Percentiles rank a stretch among this genome's conserved stretches.
Evolutionary conservation across 768 basidiomycete genomes (phyloP).

Genomic region (Royoungia palumana): DNA sequence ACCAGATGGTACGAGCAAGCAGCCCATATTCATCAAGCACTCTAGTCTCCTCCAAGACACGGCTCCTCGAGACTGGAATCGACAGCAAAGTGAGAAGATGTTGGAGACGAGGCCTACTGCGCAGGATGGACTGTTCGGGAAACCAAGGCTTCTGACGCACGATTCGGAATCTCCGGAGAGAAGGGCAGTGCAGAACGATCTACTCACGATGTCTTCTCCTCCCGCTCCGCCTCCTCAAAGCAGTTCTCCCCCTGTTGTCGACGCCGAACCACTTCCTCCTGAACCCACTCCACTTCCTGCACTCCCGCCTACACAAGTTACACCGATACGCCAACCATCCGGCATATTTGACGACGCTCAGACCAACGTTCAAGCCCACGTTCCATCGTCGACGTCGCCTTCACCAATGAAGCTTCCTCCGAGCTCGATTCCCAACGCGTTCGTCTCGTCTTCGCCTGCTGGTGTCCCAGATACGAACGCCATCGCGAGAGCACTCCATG

Average conservation of each 20-base stretch:
- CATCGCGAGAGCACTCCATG: conserved; percentile 58
- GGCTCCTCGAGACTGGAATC: background rate
- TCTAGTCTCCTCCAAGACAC: conserved; percentile 21
- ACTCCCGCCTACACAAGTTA: background rate
- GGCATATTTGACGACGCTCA: conserved; percentile 22
- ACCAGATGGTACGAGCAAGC: conserved; percentile 7
- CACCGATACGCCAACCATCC: background rate
- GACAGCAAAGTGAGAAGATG: background rate
- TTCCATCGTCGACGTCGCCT: conserved; percentile 59
- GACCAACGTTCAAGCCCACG: conserved; percentile 28
- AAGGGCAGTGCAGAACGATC: background rate
- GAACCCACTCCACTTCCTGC: no score
- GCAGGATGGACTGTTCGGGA: conserved; percentile 27
- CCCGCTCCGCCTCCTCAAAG: conserved; percentile 24
- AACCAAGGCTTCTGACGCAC: conserved; percentile 33
- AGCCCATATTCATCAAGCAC: conserved; percentile 20
- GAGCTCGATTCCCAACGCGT: conserved; percentile 14
- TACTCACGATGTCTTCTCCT: conserved; percentile 13
- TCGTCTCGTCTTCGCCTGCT: conserved; percentile 19
- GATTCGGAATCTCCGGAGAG: conserved; percentile 20
- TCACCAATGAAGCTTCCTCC: conserved; percentile 49
- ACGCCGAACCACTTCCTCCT: conserved; percentile 5
- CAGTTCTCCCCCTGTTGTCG: conserved; percentile 23
- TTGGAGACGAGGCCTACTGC: background rate
- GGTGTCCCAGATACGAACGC: conserved; percentile 43